Evolutionary conservation across 192 early-diverging fungal species (phyloP), one percentile per base, ranked within the genome.

Genomic region (Backusella australiensis): DNA sequence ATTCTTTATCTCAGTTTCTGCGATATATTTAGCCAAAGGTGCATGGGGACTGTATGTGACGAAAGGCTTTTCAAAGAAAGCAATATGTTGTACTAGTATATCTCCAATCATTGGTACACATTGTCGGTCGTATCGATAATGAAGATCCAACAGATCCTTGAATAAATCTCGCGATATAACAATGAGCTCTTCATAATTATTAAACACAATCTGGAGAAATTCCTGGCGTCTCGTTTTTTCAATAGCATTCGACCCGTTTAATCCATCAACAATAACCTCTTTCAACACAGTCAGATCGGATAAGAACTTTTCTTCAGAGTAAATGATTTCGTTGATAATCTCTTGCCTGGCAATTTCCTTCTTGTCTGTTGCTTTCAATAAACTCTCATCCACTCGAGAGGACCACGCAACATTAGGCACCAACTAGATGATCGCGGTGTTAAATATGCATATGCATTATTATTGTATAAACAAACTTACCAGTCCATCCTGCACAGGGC

Each of bases 231-330:
- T 83, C 29, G 83, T 32, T 1, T 46, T 14, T 19, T 81, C 80
- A 67, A 81, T 75, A 4, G 75, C 69, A n/a, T 69, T 39, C 1
- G 65, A 69, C 2, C 21, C 42, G 7, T 19, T 38, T 2, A 78
- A 17, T 8, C 71, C 71, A 32, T 66, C 38, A 0, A 29, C 72
- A 44, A 74, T 67, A 35, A 78, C 67, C 71, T 94, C 92, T 1
- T 95, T 89, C 14, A 96, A 85, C 39, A 93, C 88, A 52, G 93
- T 87, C 32, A 99, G 87, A 88, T 99, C 97, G 21, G 89, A 86
- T 21, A 95, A 88, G 77, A 97, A 99, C 78, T 97, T 96, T 32
- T 88, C 87, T 86, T 99, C 98, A 3, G 97, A 97, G 67, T 91
- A 87, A 36, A 96, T 88, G 6, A 97, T 92, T 77, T 99, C 98